Conservation (phyloP, 345 rosid species). For the Populus simonii region DNA sequence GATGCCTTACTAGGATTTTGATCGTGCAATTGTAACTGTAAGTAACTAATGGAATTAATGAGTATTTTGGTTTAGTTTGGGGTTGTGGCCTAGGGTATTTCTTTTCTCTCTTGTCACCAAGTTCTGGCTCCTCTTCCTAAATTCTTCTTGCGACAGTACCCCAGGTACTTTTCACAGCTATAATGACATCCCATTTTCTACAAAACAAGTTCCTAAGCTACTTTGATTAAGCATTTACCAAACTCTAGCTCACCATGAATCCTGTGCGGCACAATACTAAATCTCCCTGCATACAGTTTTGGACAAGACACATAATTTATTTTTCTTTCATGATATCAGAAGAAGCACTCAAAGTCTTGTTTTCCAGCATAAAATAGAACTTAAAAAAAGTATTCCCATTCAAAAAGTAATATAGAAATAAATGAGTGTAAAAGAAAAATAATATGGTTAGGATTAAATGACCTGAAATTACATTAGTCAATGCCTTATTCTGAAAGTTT, state of each 20-base stretch:
- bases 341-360: not conserved
- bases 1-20: not conserved
- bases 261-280: not conserved
- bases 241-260: not conserved
- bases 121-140: not conserved
- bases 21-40: not conserved
- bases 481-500: constrained; percentile 5
- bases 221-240: not conserved
- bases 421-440: not conserved
- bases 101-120: not conserved
- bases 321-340: not conserved
- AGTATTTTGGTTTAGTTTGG: not conserved
- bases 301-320: not conserved
- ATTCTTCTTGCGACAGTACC: not conserved
- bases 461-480: not conserved
- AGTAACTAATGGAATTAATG: not conserved
- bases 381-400: not conserved
- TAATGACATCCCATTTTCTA: not conserved
- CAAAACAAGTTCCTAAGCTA: not conserved
- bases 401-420: not conserved
- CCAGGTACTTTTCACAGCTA: not conserved
- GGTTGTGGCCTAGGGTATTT: not conserved
- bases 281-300: not conserved
- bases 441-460: not conserved
- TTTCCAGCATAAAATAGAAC: not conserved